These are phyloP conservation scores for Termitomyces sp. DNA, from an alignment of 768 basidiomycete species.

Conservation along the genomic window DNA sequence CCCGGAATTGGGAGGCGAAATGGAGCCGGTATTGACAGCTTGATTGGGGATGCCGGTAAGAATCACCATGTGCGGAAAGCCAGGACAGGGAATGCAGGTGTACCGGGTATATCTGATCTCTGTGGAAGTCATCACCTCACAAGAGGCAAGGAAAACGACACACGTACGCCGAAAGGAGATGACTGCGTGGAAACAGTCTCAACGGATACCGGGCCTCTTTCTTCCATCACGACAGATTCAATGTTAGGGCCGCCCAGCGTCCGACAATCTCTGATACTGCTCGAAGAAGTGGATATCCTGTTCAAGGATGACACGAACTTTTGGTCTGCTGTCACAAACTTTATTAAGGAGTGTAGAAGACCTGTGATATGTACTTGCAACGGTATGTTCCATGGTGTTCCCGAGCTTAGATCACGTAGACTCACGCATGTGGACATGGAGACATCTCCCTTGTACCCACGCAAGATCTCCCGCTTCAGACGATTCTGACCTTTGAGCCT, in stretches of 20 bases:
- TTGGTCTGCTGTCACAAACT: constrained; percentile 76
- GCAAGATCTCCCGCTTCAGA: constrained; percentile 74
- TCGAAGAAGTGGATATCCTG: constrained; percentile 95
- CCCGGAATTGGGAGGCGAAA: constrained; percentile 92
- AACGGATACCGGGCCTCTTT: constrained; percentile 22
- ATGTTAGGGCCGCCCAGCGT: constrained; percentile 31
- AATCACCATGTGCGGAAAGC: constrained; percentile 75
- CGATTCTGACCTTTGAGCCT: constrained; percentile 62
- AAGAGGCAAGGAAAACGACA: not conserved
- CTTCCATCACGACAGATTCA: constrained; percentile 6
- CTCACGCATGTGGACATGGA: constrained; percentile 27
- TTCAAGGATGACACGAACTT: constrained; percentile 86
- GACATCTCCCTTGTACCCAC: constrained; percentile 74
- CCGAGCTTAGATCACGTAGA: not conserved
- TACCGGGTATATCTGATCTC: not conserved
- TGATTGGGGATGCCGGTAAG: constrained; percentile 91
- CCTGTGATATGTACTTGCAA: constrained; percentile 96
- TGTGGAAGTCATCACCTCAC: constrained; percentile 1
- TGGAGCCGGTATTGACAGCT: constrained; percentile 69
- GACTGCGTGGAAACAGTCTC: constrained; percentile 12
- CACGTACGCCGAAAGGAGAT: not conserved
- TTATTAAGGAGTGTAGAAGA: constrained; percentile 81
- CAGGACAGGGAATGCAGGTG: constrained; percentile 9
- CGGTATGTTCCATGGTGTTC: constrained; percentile 44
- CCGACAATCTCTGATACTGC: constrained; percentile 82